Evolutionary conservation across 768 basidiomycete genomes (phyloP).

Genomic region (Chiua virens): DNA sequence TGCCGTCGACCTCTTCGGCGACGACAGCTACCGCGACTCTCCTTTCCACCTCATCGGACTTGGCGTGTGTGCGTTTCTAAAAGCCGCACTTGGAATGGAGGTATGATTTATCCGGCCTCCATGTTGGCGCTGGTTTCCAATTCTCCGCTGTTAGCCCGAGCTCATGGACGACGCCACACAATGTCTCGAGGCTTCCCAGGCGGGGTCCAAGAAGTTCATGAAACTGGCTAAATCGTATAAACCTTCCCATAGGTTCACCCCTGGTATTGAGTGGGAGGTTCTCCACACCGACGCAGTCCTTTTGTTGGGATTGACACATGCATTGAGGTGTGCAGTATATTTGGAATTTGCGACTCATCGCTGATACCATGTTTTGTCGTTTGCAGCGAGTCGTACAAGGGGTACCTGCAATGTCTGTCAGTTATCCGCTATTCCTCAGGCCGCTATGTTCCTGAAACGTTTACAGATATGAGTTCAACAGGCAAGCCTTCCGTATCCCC

Average conservation of each 20-base stretch:
- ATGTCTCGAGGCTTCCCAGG: slow-evolving; percentile 58
- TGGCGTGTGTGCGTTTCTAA: slow-evolving; percentile 71
- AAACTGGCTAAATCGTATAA: slow-evolving; percentile 36
- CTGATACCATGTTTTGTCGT: background rate
- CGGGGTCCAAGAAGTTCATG: slow-evolving; percentile 54
- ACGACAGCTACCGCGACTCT: slow-evolving; percentile 38
- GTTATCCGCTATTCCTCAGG: slow-evolving; percentile 17
- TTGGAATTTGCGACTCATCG: background rate
- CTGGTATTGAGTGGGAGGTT: slow-evolving; percentile 77
- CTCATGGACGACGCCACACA: slow-evolving; percentile 63
- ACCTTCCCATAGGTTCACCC: slow-evolving; percentile 44
- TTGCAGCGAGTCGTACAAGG: slow-evolving; percentile 70
- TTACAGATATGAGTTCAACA: slow-evolving; percentile 51
- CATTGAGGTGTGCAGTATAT: slow-evolving; percentile 51
- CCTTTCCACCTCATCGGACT: slow-evolving; percentile 74
- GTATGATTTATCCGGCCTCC: slow-evolving; percentile 28
- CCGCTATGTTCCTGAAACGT: slow-evolving; percentile 11
- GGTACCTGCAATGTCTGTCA: slow-evolving; percentile 77
- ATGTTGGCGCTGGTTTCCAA: background rate
- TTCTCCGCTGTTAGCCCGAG: slow-evolving; percentile 39
- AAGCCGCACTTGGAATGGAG: slow-evolving; percentile 83
- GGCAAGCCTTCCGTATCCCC: slow-evolving; percentile 33
- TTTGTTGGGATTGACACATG: slow-evolving; percentile 67
- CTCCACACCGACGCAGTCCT: slow-evolving; percentile 72
- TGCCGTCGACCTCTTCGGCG: slow-evolving; percentile 50